phyloP scores from a whole-genome alignment of 1,284 basidiomycete genomes.

The Fistulina hepatica region DNA sequence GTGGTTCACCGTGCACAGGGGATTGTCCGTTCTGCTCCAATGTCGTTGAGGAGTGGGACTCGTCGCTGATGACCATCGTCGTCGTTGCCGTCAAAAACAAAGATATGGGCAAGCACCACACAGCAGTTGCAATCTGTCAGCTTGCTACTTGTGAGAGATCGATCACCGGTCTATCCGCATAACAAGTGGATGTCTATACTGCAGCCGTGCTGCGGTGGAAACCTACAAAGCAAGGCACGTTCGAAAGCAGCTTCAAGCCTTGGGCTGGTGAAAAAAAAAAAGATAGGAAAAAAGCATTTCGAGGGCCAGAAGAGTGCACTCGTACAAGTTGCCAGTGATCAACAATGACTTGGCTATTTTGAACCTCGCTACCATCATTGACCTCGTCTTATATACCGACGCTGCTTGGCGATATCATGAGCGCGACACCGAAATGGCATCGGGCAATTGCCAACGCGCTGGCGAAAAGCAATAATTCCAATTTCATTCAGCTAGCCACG shows the following conservation, averaged over 20 bases:
- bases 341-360: not conserved
- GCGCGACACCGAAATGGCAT: not conserved
- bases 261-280: too few relatives aligned
- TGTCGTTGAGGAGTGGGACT: too few relatives aligned
- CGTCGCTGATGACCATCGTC: too few relatives aligned
- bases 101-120: too few relatives aligned
- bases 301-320: too few relatives aligned
- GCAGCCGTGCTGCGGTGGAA: too few relatives aligned
- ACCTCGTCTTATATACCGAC: not conserved
- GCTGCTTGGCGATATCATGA: not conserved
- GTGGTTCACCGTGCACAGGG: too few relatives aligned
- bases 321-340: not conserved
- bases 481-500: conserved; percentile 55
- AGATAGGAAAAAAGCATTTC: too few relatives aligned
- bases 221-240: not conserved
- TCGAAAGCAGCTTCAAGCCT: conserved; percentile 29
- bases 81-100: too few relatives aligned
- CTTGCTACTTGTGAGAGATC: conserved; percentile 31
- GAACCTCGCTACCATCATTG: not conserved
- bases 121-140: too few relatives aligned
- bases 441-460: not conserved
- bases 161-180: conserved; percentile 37
- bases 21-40: conserved; percentile 3
- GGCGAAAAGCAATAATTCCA: not conserved
- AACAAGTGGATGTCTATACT: too few relatives aligned